Base-by-base conservation (phyloP, 1,284 basidiomycete genomes). In the Ganoderma meredithae region DNA sequence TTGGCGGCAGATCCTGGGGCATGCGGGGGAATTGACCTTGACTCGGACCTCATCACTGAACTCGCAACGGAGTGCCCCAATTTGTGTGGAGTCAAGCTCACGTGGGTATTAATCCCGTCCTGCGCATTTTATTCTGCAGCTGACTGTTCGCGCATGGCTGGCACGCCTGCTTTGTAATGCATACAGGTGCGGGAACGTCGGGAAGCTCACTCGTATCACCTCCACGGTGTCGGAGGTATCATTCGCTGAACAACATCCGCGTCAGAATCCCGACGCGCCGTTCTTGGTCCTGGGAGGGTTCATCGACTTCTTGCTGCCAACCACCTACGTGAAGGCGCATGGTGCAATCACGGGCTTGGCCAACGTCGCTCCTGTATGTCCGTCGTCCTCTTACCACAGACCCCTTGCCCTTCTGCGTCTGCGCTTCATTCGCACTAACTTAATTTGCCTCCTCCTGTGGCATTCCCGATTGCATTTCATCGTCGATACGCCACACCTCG, bases 131-230 rank as follows among this genome's bases (percentile, higher is more conserved):
- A 39, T 43, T 39, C 39, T 31, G 15, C 36, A 17, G 44, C 10
- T 65, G 19, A 40, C 43, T 56, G n/a, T 52, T 33, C 25, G 58
- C 44, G 17, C 31, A 41, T 39, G 43, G 33, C 10, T 19, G 10
- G 63, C 49, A 60, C 10, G 39, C 58, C 19, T 40, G 39, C 58
- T n/a, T 40, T 8, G 39, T 27, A 19, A 40, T 52, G 9, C 64
- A 27, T 53, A 59, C 75, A 95, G 93, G 39, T 97, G 95, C 76
- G 95, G 94, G 53, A 93, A 93, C 72, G 93, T 97, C 69, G 95
- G 95, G 65, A 97, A 97, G 81, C 85, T 96, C 73, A 94, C 92
- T 31, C 88, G 95, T 67, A 92, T 97, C 72, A 89, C 90, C 56
- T 89, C 88, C 40, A 84, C 85, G 5, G 88, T 95, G 7, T 86